Evolutionary conservation across 164 flowering plant genomes (phyloP).

Genomic region (Cinnamomum micranthum): DNA sequence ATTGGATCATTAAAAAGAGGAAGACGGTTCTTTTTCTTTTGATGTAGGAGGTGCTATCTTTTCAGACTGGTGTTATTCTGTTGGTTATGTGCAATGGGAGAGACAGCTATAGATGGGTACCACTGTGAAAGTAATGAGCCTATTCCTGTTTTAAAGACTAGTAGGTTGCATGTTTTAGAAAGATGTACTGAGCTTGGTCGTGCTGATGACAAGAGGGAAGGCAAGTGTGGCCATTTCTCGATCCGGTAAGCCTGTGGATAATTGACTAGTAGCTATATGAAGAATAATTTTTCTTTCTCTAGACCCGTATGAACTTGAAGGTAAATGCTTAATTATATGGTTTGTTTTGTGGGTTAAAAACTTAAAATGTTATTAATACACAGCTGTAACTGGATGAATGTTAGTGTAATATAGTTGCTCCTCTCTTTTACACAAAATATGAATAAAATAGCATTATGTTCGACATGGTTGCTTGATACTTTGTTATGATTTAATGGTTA

Average conservation of each 20-base stretch:
- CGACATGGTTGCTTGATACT: not conserved
- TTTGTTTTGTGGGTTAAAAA: not conserved
- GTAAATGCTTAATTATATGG: not conserved
- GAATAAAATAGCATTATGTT: not conserved
- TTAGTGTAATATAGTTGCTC: not conserved
- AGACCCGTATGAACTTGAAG: not conserved
- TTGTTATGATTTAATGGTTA: not conserved
- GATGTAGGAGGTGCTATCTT: slow-evolving; percentile 4
- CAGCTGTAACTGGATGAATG: not conserved
- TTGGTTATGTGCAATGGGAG: slow-evolving; percentile 23
- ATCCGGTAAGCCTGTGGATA: slow-evolving; percentile 41
- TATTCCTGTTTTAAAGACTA: slow-evolving; percentile 17
- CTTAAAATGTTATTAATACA: not conserved
- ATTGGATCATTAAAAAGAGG: not conserved
- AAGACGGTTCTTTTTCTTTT: not conserved
- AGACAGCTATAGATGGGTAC: slow-evolving; percentile 8
- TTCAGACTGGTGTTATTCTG: slow-evolving; percentile 7
- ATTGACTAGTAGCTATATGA: not conserved
- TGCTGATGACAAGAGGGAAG: slow-evolving; percentile 19
- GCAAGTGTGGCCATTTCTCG: slow-evolving; percentile 48
- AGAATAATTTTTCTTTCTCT: not conserved
- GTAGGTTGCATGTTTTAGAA: slow-evolving; percentile 22
- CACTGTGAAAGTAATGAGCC: slow-evolving; percentile 18
- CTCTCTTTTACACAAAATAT: not conserved
- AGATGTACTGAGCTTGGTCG: slow-evolving; percentile 33